Base-by-base conservation (phyloP, 2,329 filamentous ascomycete genomes). In the Periglandula ipomoeae region DNA sequence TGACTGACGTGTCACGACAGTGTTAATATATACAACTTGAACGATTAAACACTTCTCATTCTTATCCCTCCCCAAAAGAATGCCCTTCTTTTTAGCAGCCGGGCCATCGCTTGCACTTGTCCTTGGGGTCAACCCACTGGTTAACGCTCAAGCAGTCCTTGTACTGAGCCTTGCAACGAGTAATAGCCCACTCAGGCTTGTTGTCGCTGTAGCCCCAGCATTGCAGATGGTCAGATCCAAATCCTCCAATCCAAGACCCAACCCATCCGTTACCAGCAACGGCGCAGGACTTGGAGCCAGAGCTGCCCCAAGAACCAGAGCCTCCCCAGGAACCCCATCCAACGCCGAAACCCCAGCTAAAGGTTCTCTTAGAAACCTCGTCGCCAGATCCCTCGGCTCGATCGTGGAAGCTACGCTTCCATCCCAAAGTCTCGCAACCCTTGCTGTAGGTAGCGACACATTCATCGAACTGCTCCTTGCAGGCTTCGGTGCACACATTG, bases 401-500 rank as follows among this genome's bases (percentile, higher is more conserved):
- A 52, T 56, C 57, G 46, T 56, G 52, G 50, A 58, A 58, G 40
- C 54, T 55, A 51, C 53, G 54, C 50, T 59, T 57, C 44, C 56
- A 55, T 50, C 59, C 57, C 22, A 62, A 53, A 40, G 54, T 55
- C 56, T 66, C 65, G 65, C 75, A 78, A 38, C 71, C 68, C 61
- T 74, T 59, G 49, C 70, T 73, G 55, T 79, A 79, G 35, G 70
- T 69, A 37, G 59, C 60, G 22, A 68, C 55, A 59, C 76, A 80
- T 47, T 70, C 61, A 32, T 70, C 58, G 59, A 71, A 75, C 65
- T 80, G 76, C 46, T 66, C 64, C 61, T 73, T 67, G 66, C 76
- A 79, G 26, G 76, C 75, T 53, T 75, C 73, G 46, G 64, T 57
- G 58, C 76, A 79, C 45, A 70, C 76, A 52, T 62, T 59, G 40